Evolutionary conservation across 2,329 filamentous ascomycete genomes (phyloP).

Genomic region (Apiospora koreana): DNA sequence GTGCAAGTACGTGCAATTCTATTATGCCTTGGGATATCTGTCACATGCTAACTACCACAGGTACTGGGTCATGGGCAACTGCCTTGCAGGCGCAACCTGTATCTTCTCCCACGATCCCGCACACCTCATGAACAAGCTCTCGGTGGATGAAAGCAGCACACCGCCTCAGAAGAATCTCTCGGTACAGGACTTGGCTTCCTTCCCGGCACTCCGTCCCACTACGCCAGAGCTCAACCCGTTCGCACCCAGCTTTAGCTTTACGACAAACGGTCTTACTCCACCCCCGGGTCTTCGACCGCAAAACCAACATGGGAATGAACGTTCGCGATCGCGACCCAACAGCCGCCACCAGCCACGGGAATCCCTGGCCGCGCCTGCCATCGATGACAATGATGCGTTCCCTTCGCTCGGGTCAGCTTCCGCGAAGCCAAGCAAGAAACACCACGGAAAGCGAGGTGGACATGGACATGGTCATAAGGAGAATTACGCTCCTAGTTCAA

Average conservation of each 20-base stretch:
- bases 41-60: slow-evolving; percentile 52
- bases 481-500: slow-evolving; percentile 68
- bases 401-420: slow-evolving; percentile 80
- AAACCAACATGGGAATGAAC: slow-evolving; percentile 53
- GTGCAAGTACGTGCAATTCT: slow-evolving; percentile 78
- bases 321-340: slow-evolving; percentile 77
- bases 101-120: slow-evolving; percentile 97
- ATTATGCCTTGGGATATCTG: slow-evolving; percentile 6
- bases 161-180: slow-evolving; percentile 72
- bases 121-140: slow-evolving; percentile 79
- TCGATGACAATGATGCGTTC: slow-evolving; percentile 95
- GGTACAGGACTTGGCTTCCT: slow-evolving; percentile 81
- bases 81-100: slow-evolving; percentile 88
- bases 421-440: slow-evolving; percentile 80
- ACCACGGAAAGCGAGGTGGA: slow-evolving; percentile 87
- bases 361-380: slow-evolving; percentile 69
- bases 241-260: slow-evolving; percentile 52
- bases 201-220: slow-evolving; percentile 71
- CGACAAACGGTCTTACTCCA: slow-evolving; percentile 59
- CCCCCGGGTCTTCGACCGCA: slow-evolving; percentile 70
- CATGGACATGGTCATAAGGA: slow-evolving; percentile 74
- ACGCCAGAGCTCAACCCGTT: slow-evolving; percentile 60
- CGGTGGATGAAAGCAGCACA: slow-evolving; percentile 67
- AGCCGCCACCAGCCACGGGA: slow-evolving; percentile 72
- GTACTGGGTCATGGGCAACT: slow-evolving; percentile 96